Evolutionary conservation across 257 asterid genomes (phyloP).

Genomic region (Nicotiana noctiflora): DNA sequence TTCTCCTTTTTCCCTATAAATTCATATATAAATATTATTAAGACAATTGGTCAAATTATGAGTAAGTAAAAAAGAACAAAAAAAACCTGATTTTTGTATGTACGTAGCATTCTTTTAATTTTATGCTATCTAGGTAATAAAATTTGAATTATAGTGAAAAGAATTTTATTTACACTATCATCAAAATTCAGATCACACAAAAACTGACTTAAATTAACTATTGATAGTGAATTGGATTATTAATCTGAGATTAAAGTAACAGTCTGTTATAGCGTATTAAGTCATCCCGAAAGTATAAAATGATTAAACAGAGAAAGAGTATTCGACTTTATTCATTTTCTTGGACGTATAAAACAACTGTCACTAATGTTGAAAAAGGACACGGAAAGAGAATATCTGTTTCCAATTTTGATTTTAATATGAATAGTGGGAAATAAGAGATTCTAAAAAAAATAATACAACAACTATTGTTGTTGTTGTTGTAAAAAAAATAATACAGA

Average conservation of each 20-base stretch:
- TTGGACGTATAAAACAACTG: neutral
- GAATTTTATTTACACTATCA: too few relatives aligned
- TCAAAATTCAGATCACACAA: neutral
- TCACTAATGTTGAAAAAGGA: neutral
- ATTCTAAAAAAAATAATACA: neutral
- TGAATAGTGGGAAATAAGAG: neutral
- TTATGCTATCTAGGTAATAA: neutral
- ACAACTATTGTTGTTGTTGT: too few relatives aligned
- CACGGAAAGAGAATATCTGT: neutral
- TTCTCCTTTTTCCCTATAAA: conserved; percentile 7
- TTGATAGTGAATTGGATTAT: too few relatives aligned
- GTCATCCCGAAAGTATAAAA: too few relatives aligned
- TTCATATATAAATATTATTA: too few relatives aligned
- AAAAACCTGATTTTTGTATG: neutral
- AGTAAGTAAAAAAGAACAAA: too few relatives aligned
- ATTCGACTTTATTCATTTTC: neutral
- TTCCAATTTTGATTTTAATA: neutral
- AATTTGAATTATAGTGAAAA: neutral
- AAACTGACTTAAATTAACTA: too few relatives aligned
- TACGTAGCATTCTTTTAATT: neutral
- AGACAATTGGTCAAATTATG: neutral
- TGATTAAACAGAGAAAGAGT: neutral
- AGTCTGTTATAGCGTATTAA: too few relatives aligned
- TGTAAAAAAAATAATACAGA: neutral
- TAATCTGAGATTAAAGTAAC: too few relatives aligned